Base-by-base conservation (phyloP, 495 filamentous ascomycete genomes). In the Gamarada debralockiae region DNA sequence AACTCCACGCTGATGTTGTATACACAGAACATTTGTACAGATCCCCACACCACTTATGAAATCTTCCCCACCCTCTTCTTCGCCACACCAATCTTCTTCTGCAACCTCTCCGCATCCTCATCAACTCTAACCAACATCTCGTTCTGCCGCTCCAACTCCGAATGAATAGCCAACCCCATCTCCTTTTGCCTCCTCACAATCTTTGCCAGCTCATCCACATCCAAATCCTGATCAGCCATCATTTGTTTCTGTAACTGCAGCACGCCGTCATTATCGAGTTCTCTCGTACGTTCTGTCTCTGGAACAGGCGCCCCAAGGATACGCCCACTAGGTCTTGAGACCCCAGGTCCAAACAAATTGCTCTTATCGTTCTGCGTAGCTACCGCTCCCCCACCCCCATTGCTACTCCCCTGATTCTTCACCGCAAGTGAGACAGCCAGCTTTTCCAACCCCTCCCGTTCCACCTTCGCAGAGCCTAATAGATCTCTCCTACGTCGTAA, bases 261-360 rank as follows among this genome's bases (percentile, higher is more conserved):
- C 36, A 99, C 86, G 0, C 92, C 93, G 25, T 81, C 70, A 62
- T 99, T 99, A 64, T 96, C 93, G 51, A 93, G 70, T 70, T 96
- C 91, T 34, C 92, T 72, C 40, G 93, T 97, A 52, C 78, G 75
- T 52, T 90, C 88, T 37, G 89, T 97, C 68, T 99, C 93, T 40
- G 85, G 84, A 20, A 83, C 61, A 10, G 83, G 82, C 1, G 73
- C 84, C 0, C 95, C 95, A 5, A 97, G 73, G 3, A 96, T 87
- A 20, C 92, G 67, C 4, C 89, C 81, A 5, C 79, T 60, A 5
- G 58, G 58, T 29, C 48, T 52, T 15, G 44, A 50, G 12, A 56
- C 55, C 5, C 48, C 39, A 0, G 54, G 55, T 9, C 72, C 62
- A 53, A 79, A 78, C 37, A 88, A 65, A n/a, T 70, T 74, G 22